phyloP scores from a whole-genome alignment of 345 rosid genomes.

The Garcia nutans region DNA sequence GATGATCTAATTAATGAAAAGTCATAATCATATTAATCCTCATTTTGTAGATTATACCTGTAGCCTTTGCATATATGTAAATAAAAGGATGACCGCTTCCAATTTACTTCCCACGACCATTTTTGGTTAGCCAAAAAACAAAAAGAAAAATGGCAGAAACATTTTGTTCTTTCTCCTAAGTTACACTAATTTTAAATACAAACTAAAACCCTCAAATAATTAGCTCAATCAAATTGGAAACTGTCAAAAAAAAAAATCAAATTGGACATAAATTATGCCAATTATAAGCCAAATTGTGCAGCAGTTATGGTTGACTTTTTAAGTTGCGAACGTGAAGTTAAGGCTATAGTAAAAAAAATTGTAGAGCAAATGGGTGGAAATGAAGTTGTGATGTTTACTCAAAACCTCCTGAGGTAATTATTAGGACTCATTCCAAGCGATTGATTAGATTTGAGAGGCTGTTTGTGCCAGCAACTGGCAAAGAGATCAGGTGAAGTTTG shows the following conservation, averaged over 20 bases:
- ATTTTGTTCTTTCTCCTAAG: conserved; percentile 37
- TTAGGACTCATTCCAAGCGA: neutral
- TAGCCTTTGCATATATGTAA: too few relatives aligned
- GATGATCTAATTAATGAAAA: too few relatives aligned
- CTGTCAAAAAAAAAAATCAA: conserved; percentile 24
- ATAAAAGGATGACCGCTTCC: too few relatives aligned
- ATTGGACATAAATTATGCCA: neutral
- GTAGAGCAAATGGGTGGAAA: conserved; percentile 29
- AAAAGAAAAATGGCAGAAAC: too few relatives aligned
- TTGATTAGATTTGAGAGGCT: neutral
- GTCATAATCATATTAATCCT: too few relatives aligned
- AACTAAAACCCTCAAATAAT: neutral
- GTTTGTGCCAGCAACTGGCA: neutral
- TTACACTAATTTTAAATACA: conserved; percentile 35
- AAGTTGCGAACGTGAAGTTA: conserved; percentile 1
- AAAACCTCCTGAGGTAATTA: neutral
- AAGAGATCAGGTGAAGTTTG: too few relatives aligned
- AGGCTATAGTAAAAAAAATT: conserved; percentile 23
- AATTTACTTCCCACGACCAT: too few relatives aligned
- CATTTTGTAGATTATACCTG: too few relatives aligned
- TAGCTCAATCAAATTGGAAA: neutral
- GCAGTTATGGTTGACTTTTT: neutral
- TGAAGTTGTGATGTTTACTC: conserved; percentile 38
- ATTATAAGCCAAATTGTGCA: neutral
- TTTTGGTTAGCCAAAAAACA: too few relatives aligned